phyloP scores from a whole-genome alignment of 371 early-diverging fungal species.

The Mortierella sp. region DNA sequence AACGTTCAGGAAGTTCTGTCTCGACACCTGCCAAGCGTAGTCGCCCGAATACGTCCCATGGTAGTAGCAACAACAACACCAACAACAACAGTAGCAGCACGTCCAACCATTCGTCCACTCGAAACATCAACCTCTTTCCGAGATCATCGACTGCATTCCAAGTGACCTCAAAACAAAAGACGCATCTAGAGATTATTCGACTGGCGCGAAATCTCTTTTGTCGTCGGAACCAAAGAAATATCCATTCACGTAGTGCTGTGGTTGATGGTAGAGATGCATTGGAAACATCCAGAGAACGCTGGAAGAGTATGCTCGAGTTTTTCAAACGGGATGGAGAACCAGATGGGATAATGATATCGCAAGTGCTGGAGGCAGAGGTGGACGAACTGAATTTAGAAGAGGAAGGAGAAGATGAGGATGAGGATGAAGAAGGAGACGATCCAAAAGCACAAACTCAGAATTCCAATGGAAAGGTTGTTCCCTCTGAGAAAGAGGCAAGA shows the following conservation, averaged over 20 bases:
- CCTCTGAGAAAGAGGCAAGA: too few species aligned
- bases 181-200: slow-evolving; percentile 36
- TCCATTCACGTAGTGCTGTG: slow-evolving; percentile 18
- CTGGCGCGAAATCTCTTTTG: slow-evolving; percentile 43
- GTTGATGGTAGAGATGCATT: slow-evolving; percentile 14
- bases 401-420: slow-evolving; percentile 11
- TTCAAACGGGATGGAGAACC: slow-evolving; percentile 37
- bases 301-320: slow-evolving; percentile 37
- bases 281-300: slow-evolving; percentile 27
- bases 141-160: slow-evolving; percentile 26
- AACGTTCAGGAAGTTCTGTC: not conserved
- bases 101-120: not conserved
- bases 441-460: too few species aligned
- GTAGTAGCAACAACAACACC: not conserved
- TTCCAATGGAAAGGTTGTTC: too few species aligned
- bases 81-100: not conserved
- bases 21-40: slow-evolving; percentile 12
- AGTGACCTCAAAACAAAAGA: slow-evolving; percentile 16
- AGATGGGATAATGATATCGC: slow-evolving; percentile 19
- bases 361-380: slow-evolving; percentile 18
- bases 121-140: slow-evolving; percentile 29
- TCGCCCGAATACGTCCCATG: slow-evolving; percentile 1
- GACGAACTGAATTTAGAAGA: slow-evolving; percentile 47
- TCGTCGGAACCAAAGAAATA: slow-evolving; percentile 12
- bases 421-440: not conserved